Base-by-base conservation (phyloP, 495 filamentous ascomycete species). In the Daldinia vernicosa region DNA sequence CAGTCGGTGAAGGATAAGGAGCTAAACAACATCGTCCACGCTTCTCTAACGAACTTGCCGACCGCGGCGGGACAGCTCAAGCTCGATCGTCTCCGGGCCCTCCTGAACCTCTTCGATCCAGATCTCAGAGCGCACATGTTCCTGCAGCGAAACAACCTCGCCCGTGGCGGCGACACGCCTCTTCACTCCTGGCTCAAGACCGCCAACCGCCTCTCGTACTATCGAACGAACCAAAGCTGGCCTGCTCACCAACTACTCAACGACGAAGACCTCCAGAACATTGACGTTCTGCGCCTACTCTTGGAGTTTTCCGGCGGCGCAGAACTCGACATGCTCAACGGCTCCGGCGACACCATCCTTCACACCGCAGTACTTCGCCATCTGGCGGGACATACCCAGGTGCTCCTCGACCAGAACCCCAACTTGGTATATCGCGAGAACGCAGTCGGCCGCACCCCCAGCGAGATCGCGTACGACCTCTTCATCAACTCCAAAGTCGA, bases 351-450 rank as follows among this genome's bases (percentile, higher is more conserved):
- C 71, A 89, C 89, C 0, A 84, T 86, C 3, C 77, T 92, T 0
- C 91, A 94, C 67, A 76, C 77, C 2, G 84, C 85, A 0, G 81
- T 91, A 24, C 80, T 83, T 45, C 63, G 67, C 22, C 67, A 72
- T 24, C 70, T 79, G 0, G 69, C 76, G 7, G 68, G 70, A 8
- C 67, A 87, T 0, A 76, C 86, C 12, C 78, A 80, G 6, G 55
- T 80, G 7, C 79, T 93, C 39, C 72, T 93, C 15, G 80, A 85
- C 12, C 80, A 81, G 32, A 83, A 87, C 14, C 86, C 88, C 1
- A 82, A 81, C 37, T 80, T 92, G 0, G 76, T 93, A 0, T 82
- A 85, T 71, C 84, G 87, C 37, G 92, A 93, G 70, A 93, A 92
- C 70, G 84, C 90, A 0, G 90, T 89, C 0, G 92, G 91, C 11